Evolutionary conservation across 2,329 filamentous ascomycete species (phyloP).

Genomic region (Penicillium capsulatum): DNA sequence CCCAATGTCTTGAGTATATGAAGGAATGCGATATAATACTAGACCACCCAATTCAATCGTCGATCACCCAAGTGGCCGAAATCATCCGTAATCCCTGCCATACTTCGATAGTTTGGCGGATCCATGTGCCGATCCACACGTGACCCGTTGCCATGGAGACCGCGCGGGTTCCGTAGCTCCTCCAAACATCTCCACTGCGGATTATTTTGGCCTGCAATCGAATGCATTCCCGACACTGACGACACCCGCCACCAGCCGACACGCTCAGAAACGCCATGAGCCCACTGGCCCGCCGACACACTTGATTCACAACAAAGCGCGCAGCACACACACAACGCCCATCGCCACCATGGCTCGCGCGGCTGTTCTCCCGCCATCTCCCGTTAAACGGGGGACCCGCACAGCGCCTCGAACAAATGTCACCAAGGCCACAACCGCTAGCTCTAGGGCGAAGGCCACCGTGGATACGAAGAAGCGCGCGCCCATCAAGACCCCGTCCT

Average conservation of each 20-base stretch:
- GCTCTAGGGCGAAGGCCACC: constrained; percentile 10
- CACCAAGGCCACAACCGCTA: constrained; percentile 1
- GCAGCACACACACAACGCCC: constrained; percentile 2
- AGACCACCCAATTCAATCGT: too few relatives aligned
- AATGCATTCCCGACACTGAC: constrained; percentile 9
- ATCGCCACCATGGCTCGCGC: constrained; percentile 21
- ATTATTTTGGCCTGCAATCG: constrained; percentile 14
- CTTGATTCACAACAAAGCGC: constrained; percentile 3
- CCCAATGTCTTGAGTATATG: too few relatives aligned
- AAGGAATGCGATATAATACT: too few relatives aligned
- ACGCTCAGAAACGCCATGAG: constrained; percentile 16
- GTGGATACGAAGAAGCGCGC: constrained; percentile 13
- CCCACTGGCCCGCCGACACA: neutral
- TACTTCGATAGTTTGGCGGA: too few relatives aligned
- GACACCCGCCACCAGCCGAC: constrained; percentile 3
- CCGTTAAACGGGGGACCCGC: constrained; percentile 17
- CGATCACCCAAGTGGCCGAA: too few relatives aligned
- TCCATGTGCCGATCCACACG: neutral
- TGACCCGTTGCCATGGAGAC: neutral
- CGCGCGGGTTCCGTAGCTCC: neutral
- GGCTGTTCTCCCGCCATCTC: constrained; percentile 21
- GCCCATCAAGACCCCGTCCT: constrained; percentile 5
- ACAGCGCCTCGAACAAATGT: constrained; percentile 13
- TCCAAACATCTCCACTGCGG: constrained; percentile 19
- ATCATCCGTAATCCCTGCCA: too few relatives aligned